Evolutionary conservation across 345 rosid genomes (phyloP), one percentile per base, ranked within the genome.

Genomic region (Iberis pinnata): DNA sequence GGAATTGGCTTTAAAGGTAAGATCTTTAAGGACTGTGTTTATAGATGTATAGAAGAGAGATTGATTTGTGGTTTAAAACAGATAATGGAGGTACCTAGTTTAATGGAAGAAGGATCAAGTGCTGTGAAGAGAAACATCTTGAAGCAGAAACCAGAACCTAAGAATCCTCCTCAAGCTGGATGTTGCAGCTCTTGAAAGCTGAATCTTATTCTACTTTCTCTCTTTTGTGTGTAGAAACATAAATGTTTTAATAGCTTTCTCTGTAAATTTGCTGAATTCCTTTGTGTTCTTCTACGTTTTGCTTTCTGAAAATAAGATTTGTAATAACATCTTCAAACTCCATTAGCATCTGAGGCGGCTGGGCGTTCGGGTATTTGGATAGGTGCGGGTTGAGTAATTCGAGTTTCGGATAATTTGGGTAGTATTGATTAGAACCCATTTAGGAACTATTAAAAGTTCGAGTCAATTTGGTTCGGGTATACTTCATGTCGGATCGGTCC

Each of bases 11-110:
- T 59, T 85, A 61, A 85, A 85, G 95, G 98, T 90, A 72, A 31
- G 38, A 49, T n/a, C 39, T 6, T 24, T 6, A 18, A 31, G 38
- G 9, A 9, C 5, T 2, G n/a, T 31, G 15, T 8, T 6, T 19
- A 8, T 9, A 8, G 3, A 22, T 29, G 15, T 8, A 17, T 53
- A 47, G 54, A 66, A 46, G 1, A n/a, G 1, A n/a, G 32, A 32
- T n/a, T 46, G 36, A 18, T 18, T 19, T 47, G 27, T 47, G 57
- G 27, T 41, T 36, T n/a, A n/a, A 46, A 26, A 49, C 65, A 90
- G 97, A 92, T 92, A 75, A 81, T 83, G 98, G 93, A 88, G 67
- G 64, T 77, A 66, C 98, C 98, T 17, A 81, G 90, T 74, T 97
- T 92, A 53, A 42, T 88, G 75, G 83, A 83, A 77, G 90, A 88